phyloP scores from a whole-genome alignment of 441 rosid genomes.

The Daphne laureola region DNA sequence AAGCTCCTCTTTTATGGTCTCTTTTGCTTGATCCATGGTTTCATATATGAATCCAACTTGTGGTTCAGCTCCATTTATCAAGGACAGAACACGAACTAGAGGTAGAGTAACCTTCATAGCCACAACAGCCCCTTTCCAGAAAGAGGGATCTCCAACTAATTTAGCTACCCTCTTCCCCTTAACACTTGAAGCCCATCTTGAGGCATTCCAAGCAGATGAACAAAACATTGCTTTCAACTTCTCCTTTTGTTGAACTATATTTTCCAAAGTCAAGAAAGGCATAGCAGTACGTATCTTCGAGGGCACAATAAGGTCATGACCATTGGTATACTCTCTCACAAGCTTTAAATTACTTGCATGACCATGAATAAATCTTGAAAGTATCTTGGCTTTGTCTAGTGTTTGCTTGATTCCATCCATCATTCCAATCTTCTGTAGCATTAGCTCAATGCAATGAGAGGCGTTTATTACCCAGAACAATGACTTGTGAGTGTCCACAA shows the following conservation, averaged over 20 bases:
- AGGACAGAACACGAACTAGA: constrained; percentile 26
- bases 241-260: constrained; percentile 28
- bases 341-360: constrained; percentile 19
- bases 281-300: constrained; percentile 26
- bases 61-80: constrained; percentile 25
- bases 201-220: constrained; percentile 31
- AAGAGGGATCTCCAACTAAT: constrained; percentile 26
- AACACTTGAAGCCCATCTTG: constrained; percentile 17
- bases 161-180: constrained; percentile 25
- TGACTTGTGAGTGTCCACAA: constrained; percentile 14
- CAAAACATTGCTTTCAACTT: constrained; percentile 27
- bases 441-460: constrained; percentile 45
- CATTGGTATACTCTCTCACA: constrained; percentile 17
- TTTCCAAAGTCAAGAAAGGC: constrained; percentile 40
- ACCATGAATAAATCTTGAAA: constrained; percentile 35
- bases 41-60: constrained; percentile 46
- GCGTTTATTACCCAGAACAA: constrained; percentile 44
- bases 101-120: constrained; percentile 35
- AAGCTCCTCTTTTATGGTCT: constrained; percentile 26
- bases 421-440: constrained; percentile 31
- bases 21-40: constrained; percentile 49
- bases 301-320: constrained; percentile 24
- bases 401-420: constrained; percentile 17
- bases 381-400: constrained; percentile 25
- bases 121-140: constrained; percentile 40